Conservation (phyloP, 2,329 filamentous ascomycete species). For the Monosporascus ibericus region DNA sequence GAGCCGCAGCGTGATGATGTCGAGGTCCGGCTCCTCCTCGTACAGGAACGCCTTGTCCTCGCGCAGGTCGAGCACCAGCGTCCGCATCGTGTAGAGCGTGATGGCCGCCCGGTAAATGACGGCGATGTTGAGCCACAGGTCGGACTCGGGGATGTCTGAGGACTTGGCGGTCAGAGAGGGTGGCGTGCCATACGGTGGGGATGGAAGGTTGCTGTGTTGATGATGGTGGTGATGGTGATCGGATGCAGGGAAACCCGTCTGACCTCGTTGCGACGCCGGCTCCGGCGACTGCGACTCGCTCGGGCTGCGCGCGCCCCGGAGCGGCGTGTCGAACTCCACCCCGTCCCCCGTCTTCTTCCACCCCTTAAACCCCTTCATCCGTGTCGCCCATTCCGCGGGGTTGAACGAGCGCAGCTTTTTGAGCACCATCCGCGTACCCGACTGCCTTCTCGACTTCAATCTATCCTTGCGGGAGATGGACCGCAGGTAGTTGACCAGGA, state of each 20-base stretch:
- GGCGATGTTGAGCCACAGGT: constrained; percentile 9
- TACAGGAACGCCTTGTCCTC: constrained; percentile 6
- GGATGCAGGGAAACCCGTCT: not conserved
- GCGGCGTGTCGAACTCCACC: constrained; percentile 7
- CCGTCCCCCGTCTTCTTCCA: constrained; percentile 9
- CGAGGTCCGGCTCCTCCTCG: not conserved
- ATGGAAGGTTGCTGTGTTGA: not conserved
- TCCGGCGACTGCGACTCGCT: not conserved
- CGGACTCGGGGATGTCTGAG: not conserved
- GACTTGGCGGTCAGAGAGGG: constrained; percentile 1
- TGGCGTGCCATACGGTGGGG: not conserved
- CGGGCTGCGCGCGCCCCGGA: not conserved
- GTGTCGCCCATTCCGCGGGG: constrained; percentile 7
- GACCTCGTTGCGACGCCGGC: not conserved
- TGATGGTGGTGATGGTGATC: not conserved
- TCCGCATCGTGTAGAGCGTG: constrained; percentile 7
- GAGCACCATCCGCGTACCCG: constrained; percentile 8
- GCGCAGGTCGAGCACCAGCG: constrained; percentile 6
- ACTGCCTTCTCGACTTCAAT: constrained; percentile 3
- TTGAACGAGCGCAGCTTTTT: constrained; percentile 7
- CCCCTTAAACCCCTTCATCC: constrained; percentile 8
- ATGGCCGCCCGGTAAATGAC: constrained; percentile 8
- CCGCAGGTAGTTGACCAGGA: constrained; percentile 10
- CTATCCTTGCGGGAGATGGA: constrained; percentile 4
- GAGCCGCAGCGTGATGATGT: constrained; percentile 1